phyloP scores from a whole-genome alignment of 441 rosid genomes.

The Iberis amara region DNA sequence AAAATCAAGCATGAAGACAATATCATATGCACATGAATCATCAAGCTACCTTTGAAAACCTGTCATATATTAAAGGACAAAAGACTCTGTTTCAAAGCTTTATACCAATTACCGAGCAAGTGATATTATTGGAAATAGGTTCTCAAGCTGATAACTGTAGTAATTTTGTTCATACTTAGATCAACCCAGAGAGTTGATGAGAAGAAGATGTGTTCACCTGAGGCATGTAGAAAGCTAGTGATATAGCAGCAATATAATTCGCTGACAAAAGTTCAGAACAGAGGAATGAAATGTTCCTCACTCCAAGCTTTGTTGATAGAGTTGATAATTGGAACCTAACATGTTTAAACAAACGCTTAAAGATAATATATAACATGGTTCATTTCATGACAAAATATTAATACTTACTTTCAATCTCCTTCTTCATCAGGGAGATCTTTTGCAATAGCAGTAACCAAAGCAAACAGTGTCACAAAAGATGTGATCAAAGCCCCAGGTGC shows the following conservation, averaged over 20 bases:
- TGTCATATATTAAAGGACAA: slow-evolving; percentile 33
- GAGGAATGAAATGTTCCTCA: slow-evolving; percentile 82
- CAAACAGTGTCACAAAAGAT: slow-evolving; percentile 80
- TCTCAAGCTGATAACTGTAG: slow-evolving; percentile 6
- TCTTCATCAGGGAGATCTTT: slow-evolving; percentile 96
- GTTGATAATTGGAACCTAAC: slow-evolving; percentile 84
- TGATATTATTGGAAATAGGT: slow-evolving; percentile 8
- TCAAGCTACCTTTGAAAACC: slow-evolving; percentile 71
- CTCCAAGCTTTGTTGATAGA: slow-evolving; percentile 85
- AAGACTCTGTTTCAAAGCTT: slow-evolving; percentile 1
- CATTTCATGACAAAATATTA: not conserved
- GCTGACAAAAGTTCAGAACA: slow-evolving; percentile 78
- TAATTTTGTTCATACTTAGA: not conserved
- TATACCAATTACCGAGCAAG: not conserved
- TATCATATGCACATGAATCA: slow-evolving; percentile 67
- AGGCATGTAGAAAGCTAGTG: slow-evolving; percentile 81
- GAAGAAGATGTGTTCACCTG: slow-evolving; percentile 48
- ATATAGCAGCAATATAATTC: slow-evolving; percentile 68
- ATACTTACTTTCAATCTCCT: slow-evolving; percentile 89
- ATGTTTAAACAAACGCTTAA: not conserved
- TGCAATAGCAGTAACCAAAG: slow-evolving; percentile 87
- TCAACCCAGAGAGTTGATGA: slow-evolving; percentile 7
- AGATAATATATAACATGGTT: not conserved
- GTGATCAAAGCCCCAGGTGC: slow-evolving; percentile 96
- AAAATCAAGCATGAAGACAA: slow-evolving; percentile 66